A percentile compares a stretch with the other conserved stretches of the same genome.
Evolutionary conservation across 805 yeast species (phyloP).

Genomic region (Candida bentonensis): DNA sequence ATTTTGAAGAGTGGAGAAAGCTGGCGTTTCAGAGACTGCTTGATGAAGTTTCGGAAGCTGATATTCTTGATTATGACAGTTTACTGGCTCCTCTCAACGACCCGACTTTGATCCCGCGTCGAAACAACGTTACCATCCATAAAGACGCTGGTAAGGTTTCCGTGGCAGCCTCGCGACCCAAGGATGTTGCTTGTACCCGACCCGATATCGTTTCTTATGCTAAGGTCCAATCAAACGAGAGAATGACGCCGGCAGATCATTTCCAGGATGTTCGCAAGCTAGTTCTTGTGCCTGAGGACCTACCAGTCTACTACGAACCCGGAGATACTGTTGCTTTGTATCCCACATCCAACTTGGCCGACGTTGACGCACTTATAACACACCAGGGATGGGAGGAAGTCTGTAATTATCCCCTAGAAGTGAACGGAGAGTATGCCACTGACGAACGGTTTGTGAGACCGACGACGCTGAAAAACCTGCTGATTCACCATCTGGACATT

Average conservation of each 20-base stretch:
- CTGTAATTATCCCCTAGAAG: constrained; percentile 45
- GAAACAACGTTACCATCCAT: constrained; percentile 15
- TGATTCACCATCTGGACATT: constrained; percentile 73
- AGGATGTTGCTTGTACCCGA: constrained; percentile 21
- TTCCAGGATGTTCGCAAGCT: constrained; percentile 82
- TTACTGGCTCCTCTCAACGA: constrained; percentile 28
- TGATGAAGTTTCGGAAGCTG: constrained; percentile 11
- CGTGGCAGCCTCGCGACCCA: constrained; percentile 20
- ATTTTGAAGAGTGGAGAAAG: constrained; percentile 60
- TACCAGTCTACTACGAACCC: constrained; percentile 33
- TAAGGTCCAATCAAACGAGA: constrained; percentile 31
- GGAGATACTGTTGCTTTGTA: constrained; percentile 75
- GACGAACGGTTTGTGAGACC: constrained; percentile 37
- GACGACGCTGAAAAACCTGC: constrained; percentile 54
- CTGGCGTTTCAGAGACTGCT: constrained; percentile 27
- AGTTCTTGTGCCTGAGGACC: constrained; percentile 23
- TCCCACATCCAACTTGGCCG: constrained; percentile 52
- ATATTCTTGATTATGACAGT: constrained; percentile 21
- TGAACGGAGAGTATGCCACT: constrained; percentile 22
- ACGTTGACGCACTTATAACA: constrained; percentile 51
- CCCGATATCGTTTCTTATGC: constrained; percentile 27
- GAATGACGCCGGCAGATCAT: constrained; percentile 61
- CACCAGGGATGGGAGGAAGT: constrained; percentile 61
- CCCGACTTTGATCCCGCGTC: neutral
- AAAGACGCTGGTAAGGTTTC: constrained; percentile 18